Conservation (phyloP, 805 yeast species). For the Teunomyces panamensis region DNA sequence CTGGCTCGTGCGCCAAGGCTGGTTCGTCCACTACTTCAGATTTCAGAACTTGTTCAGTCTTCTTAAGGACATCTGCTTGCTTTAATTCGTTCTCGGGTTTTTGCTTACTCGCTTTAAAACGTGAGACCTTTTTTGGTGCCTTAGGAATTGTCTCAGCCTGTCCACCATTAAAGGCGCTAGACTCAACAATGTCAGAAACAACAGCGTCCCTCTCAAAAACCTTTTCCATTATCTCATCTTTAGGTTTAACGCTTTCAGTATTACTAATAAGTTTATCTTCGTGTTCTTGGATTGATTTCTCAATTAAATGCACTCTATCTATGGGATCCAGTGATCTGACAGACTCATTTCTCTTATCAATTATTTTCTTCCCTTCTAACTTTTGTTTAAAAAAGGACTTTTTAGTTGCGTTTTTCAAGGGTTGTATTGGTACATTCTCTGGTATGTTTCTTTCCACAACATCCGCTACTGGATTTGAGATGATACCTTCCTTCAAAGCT, state of each 20-base stretch:
- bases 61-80: not conserved
- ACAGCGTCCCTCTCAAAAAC: constrained; percentile 2
- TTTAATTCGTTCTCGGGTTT: not conserved
- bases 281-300: constrained; percentile 11
- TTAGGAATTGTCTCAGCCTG: not conserved
- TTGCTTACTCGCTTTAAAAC: constrained; percentile 9
- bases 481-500: not conserved
- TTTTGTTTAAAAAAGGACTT: not conserved
- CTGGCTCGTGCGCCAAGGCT: constrained; percentile 17
- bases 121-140: constrained; percentile 8
- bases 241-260: not conserved
- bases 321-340: constrained; percentile 6
- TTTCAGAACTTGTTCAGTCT: not conserved
- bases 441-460: constrained; percentile 8
- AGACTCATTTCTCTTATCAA: not conserved
- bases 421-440: not conserved
- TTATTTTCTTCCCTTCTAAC: not conserved
- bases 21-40: constrained; percentile 8
- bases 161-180: not conserved
- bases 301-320: constrained; percentile 11
- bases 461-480: constrained; percentile 9
- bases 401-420: not conserved
- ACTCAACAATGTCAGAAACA: not conserved
- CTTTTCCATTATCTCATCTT: constrained; percentile 2
- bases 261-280: constrained; percentile 8